Evolutionary conservation across 1,139 yeast species (phyloP).

Genomic region (Geotrichum phurueaensis): DNA sequence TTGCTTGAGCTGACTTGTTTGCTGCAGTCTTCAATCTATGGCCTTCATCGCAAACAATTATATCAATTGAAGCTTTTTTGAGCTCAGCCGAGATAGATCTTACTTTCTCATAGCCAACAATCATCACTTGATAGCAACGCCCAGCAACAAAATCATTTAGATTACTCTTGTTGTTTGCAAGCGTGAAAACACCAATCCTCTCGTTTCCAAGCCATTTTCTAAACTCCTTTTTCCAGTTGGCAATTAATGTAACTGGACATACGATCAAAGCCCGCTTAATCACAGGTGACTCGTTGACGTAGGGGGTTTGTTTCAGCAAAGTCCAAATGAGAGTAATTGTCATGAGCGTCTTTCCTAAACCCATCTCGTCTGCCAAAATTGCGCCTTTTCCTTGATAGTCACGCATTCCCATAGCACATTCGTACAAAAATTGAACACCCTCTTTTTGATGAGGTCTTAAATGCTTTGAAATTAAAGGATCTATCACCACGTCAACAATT

Average conservation of each 20-base stretch:
- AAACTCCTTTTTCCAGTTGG: conserved; percentile 87
- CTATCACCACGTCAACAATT: conserved; percentile 57
- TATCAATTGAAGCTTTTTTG: conserved; percentile 49
- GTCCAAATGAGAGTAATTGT: conserved; percentile 84
- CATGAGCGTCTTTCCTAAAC: conserved; percentile 87
- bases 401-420: conserved; percentile 67
- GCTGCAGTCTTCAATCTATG: conserved; percentile 63
- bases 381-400: conserved; percentile 62
- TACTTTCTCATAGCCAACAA: conserved; percentile 83
- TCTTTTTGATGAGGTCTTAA: conserved; percentile 81
- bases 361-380: conserved; percentile 94
- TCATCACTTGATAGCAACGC: conserved; percentile 71
- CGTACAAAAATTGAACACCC: conserved; percentile 75
- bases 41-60: conserved; percentile 92
- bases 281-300: conserved; percentile 38
- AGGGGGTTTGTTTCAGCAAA: conserved; percentile 66
- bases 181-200: conserved; percentile 42
- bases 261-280: conserved; percentile 64
- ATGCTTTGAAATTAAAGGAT: conserved; percentile 51
- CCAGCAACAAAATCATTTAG: conserved; percentile 62
- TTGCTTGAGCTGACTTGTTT: conserved; percentile 63
- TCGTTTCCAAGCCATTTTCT: conserved; percentile 79
- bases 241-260: conserved; percentile 86
- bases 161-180: conserved; percentile 41
- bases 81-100: conserved; percentile 54